Percentiles rank a stretch among this genome's conserved stretches.
Evolutionary conservation across 345 rosid genomes (phyloP).

Genomic region (Punica granatum): DNA sequence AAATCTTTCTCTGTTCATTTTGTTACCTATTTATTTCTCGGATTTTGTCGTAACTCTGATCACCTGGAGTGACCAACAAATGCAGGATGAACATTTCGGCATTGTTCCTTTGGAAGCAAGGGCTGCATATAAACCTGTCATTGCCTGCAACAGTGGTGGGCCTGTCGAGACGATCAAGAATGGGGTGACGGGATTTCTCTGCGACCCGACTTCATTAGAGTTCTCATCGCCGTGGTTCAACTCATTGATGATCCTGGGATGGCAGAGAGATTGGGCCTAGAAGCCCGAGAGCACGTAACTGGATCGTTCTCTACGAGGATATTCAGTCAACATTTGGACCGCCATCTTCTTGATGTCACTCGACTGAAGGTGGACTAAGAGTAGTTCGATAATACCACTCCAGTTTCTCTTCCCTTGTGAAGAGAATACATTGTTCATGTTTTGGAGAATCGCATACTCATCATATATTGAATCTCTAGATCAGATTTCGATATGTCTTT

Average conservation of each 20-base stretch:
- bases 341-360: constrained; percentile 34
- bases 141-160: constrained; percentile 93
- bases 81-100: constrained; percentile 90
- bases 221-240: constrained; percentile 68
- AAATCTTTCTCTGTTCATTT: not conserved
- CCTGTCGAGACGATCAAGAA: constrained; percentile 71
- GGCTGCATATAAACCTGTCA: constrained; percentile 85
- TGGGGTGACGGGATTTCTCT: constrained; percentile 75
- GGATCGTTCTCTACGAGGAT: constrained; percentile 58
- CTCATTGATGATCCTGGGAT: constrained; percentile 46
- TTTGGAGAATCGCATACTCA: not conserved
- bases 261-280: constrained; percentile 60
- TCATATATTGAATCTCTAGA: not conserved
- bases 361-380: constrained; percentile 41
- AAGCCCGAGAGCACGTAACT: constrained; percentile 48
- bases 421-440: not conserved
- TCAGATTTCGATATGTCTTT: not conserved
- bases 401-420: not conserved
- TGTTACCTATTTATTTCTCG: not conserved
- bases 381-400: not conserved
- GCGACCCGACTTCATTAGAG: constrained; percentile 51
- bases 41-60: not conserved
- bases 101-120: constrained; percentile 96
- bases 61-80: not conserved
- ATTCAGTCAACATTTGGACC: constrained; percentile 69